Evolutionary conservation across 257 asterid genomes (phyloP).

Genomic region (Solanum verrucosum): DNA sequence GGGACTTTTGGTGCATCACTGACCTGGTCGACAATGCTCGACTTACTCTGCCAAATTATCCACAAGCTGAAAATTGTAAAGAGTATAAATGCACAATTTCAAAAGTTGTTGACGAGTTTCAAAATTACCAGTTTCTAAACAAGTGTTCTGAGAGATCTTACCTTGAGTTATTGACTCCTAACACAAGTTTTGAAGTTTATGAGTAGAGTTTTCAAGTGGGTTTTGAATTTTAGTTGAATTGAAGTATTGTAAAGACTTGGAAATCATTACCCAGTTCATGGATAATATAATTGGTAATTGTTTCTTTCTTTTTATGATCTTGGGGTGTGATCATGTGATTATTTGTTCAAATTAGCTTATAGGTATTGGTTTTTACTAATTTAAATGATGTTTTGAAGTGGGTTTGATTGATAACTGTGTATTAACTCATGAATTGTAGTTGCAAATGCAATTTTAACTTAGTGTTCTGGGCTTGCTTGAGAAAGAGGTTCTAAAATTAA

Average conservation of each 20-base stretch:
- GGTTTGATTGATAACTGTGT: neutral
- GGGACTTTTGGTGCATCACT: neutral
- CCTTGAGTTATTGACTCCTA: neutral
- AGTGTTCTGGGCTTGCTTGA: neutral
- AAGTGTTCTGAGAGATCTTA: neutral
- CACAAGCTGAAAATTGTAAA: neutral
- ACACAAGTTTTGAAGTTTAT: neutral
- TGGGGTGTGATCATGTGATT: neutral
- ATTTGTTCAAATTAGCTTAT: neutral
- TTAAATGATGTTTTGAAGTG: neutral
- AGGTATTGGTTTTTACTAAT: neutral
- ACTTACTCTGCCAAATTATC: neutral
- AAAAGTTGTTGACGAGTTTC: neutral
- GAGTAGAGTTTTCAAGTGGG: too few relatives aligned
- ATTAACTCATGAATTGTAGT: neutral
- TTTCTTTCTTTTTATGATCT: neutral
- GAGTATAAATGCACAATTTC: neutral
- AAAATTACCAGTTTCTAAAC: neutral
- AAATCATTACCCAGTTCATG: neutral
- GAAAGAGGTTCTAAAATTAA: neutral
- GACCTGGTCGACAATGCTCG: neutral
- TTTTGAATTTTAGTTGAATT: too few relatives aligned
- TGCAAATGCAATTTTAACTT: neutral
- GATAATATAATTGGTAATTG: neutral
- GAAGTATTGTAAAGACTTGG: neutral